Percentiles rank a stretch among this genome's conserved stretches.
phyloP scores from a whole-genome alignment of 1,139 yeast species.

The Blastobotrys proliferans region DNA sequence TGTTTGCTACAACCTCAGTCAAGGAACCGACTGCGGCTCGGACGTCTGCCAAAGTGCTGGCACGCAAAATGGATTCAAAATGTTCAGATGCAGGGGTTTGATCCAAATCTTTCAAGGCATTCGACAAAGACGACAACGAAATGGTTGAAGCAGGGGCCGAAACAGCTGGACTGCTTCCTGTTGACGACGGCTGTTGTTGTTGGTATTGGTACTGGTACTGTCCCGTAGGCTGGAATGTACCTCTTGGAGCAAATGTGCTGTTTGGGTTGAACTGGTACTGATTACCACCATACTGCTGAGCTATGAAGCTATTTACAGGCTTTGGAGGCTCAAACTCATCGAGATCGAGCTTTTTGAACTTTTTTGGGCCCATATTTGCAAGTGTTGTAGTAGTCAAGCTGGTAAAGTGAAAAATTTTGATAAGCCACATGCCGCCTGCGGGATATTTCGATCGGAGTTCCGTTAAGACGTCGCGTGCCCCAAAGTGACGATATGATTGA shows the following conservation, averaged over 20 bases:
- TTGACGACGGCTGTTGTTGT: constrained; percentile 8
- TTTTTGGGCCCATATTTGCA: constrained; percentile 7
- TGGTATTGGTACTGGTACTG: constrained; percentile 2
- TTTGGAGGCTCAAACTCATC: constrained; percentile 3
- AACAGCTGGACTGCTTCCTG: constrained; percentile 19
- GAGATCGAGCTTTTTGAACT: constrained; percentile 7
- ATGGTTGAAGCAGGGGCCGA: constrained; percentile 43
- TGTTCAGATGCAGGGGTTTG: constrained; percentile 65
- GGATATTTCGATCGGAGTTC: too few relatives aligned
- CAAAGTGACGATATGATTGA: too few relatives aligned
- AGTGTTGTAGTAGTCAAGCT: not conserved
- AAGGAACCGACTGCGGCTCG: constrained; percentile 58
- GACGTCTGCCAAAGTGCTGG: constrained; percentile 59
- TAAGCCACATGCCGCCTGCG: too few relatives aligned
- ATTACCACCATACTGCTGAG: constrained; percentile 1
- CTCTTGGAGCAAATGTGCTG: constrained; percentile 4
- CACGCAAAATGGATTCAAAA: constrained; percentile 52
- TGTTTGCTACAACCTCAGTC: constrained; percentile 44
- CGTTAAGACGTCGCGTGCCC: too few relatives aligned
- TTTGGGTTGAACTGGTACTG: not conserved
- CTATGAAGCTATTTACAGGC: not conserved
- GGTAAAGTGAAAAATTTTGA: too few relatives aligned
- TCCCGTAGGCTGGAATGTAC: constrained; percentile 5
- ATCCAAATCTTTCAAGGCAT: constrained; percentile 66
- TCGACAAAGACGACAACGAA: constrained; percentile 65